Conservation (phyloP, 345 rosid genomes). For the Aquilaria sinensis region DNA sequence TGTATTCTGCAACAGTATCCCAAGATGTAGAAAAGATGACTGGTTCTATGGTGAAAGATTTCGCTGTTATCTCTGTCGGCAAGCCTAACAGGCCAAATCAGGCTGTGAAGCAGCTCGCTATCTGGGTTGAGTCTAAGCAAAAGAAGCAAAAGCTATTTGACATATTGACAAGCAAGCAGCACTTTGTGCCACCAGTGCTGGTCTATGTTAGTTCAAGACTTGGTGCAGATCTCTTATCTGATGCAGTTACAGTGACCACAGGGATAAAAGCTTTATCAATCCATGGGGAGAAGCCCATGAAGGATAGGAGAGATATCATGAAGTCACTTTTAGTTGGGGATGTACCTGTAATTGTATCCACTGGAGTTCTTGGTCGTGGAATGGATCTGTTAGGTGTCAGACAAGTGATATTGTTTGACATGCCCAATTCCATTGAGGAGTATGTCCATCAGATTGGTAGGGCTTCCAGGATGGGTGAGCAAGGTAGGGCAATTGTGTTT, state of each 20-base stretch:
- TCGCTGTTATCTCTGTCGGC: slow-evolving; percentile 47
- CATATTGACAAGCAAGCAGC: slow-evolving; percentile 64
- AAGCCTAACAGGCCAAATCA: slow-evolving; percentile 54
- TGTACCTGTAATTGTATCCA: slow-evolving; percentile 68
- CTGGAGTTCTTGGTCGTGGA: slow-evolving; percentile 83
- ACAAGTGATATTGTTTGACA: slow-evolving; percentile 87
- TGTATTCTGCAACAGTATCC: slow-evolving; percentile 81
- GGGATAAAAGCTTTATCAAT: slow-evolving; percentile 75
- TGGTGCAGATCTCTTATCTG: slow-evolving; percentile 88
- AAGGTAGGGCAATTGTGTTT: slow-evolving; percentile 60
- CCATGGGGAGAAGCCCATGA: slow-evolving; percentile 91
- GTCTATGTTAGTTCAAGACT: slow-evolving; percentile 78
- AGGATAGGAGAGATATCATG: slow-evolving; percentile 82
- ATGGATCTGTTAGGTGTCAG: slow-evolving; percentile 72
- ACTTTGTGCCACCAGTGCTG: slow-evolving; percentile 68
- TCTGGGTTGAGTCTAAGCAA: slow-evolving; percentile 89
- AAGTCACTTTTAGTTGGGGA: slow-evolving; percentile 65
- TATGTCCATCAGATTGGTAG: slow-evolving; percentile 87
- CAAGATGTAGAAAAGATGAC: slow-evolving; percentile 68
- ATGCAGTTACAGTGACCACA: slow-evolving; percentile 61
- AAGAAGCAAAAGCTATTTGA: slow-evolving; percentile 96
- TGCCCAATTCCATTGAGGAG: slow-evolving; percentile 74
- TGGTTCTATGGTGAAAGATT: slow-evolving; percentile 39
- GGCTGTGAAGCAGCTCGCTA: slow-evolving; percentile 72
- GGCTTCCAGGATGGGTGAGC: slow-evolving; percentile 77